Conservation (phyloP, 805 yeast genomes). For the Ogataea dorogensis region DNA sequence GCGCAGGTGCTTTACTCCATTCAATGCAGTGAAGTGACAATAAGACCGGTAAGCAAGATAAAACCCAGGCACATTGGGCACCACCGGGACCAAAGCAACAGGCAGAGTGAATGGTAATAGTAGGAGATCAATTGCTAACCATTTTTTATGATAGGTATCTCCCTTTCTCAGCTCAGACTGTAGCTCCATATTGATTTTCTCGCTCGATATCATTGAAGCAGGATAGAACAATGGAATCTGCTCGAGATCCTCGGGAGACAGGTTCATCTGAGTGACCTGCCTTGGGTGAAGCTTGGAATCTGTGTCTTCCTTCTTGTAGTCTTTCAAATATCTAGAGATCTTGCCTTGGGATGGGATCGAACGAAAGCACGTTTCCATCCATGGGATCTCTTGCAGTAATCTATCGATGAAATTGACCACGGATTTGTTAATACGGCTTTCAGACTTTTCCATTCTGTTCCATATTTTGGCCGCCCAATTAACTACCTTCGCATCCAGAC, state of each 20-base stretch:
- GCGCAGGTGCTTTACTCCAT: slow-evolving; percentile 69
- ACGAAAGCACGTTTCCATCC: slow-evolving; percentile 73
- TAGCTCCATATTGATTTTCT: slow-evolving; percentile 39
- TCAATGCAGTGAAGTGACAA: slow-evolving; percentile 76
- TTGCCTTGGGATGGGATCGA: slow-evolving; percentile 71
- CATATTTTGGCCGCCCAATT: slow-evolving; percentile 57
- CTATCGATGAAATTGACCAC: slow-evolving; percentile 53
- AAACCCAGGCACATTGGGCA: slow-evolving; percentile 92
- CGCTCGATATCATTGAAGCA: slow-evolving; percentile 30
- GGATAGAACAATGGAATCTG: slow-evolving; percentile 55
- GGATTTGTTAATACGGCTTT: slow-evolving; percentile 52
- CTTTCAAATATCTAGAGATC: slow-evolving; percentile 49
- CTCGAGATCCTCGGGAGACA: slow-evolving; percentile 30
- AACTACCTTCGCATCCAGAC: slow-evolving; percentile 42
- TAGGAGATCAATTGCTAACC: slow-evolving; percentile 50
- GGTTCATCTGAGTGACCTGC: slow-evolving; percentile 10
- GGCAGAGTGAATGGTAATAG: slow-evolving; percentile 81
- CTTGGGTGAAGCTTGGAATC: slow-evolving; percentile 12
- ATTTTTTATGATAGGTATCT: slow-evolving; percentile 51
- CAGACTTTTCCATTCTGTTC: slow-evolving; percentile 57
- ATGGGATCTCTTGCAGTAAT: slow-evolving; percentile 64
- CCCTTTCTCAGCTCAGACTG: slow-evolving; percentile 43
- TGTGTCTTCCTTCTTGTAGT: slow-evolving; percentile 13
- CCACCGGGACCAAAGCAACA: slow-evolving; percentile 73
- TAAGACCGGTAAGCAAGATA: slow-evolving; percentile 78